Base-by-base conservation (phyloP, 169 alveolate species). In the Besnoitia besnoiti region DNA sequence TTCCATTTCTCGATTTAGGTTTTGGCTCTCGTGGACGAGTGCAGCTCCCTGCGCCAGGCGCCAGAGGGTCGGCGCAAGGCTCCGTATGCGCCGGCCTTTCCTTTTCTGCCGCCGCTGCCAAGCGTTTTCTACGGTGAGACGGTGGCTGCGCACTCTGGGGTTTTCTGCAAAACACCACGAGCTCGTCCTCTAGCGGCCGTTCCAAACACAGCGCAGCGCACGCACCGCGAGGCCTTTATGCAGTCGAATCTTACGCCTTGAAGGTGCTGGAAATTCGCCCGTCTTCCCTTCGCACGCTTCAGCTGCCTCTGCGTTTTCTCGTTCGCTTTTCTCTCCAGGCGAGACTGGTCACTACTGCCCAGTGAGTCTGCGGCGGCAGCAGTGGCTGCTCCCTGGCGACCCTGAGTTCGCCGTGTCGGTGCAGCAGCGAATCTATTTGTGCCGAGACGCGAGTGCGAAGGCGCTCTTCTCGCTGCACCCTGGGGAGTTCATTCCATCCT, bases 331-430 rank as follows among this genome's bases (percentile, higher is more conserved):
- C 51, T n/a, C n/a, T 46, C 37, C 85, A 90, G 93, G 93, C 37
- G 93, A 90, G 62, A 75, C 84, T 10, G 93, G 93, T 59, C 77
- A 59, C 76, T 90, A 90, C 84, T 90, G 93, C 84, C 93, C 93
- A 0, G 93, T 90, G n/a, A 59, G 89, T n/a, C 67, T 90, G 49
- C 90, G 93, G 27, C 90, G 84, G 40, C 89, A 90, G 90, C 77
- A 61, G 55, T 90, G 93, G 93, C 75, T 90, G 49, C 44, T 90
- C 50, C 93, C 93, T 30, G 93, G 93, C 49, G 55, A 76, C 85
- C 93, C 93, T 42, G 84, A 61, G 89, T 80, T 51, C 82, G 84
- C 82, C 51, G 84, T 90, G 75, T 79, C 77, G 47, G 93, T 90
- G 42, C 89, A 88, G 84, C 90, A 79, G 85, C 90, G 90, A 14